A percentile compares a stretch with the other conserved stretches of the same genome.
Evolutionary conservation across 73 alveolate genomes (phyloP).

Genomic region (Paramecium biaurelia): DNA sequence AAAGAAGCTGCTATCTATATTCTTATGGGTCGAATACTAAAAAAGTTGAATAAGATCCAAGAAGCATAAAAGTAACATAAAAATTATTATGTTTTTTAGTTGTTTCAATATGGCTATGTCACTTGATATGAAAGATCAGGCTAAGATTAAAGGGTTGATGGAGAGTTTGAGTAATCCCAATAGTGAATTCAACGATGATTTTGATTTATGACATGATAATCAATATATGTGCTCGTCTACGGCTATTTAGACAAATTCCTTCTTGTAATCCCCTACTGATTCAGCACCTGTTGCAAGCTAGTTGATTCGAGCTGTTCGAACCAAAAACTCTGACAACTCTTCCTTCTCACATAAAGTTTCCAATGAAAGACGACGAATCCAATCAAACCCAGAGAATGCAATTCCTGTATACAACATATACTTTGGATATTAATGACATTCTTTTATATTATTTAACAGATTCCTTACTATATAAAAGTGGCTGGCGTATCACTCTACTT

Average conservation of each 20-base stretch:
- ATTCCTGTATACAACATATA: not conserved
- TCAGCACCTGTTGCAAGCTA: not conserved
- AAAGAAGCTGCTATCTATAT: constrained; percentile 94
- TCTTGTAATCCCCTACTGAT: not conserved
- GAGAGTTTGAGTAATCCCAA: constrained; percentile 16
- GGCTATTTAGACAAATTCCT: not conserved
- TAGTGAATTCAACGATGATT: constrained; percentile 43
- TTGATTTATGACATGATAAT: constrained; percentile 38
- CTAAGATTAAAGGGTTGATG: constrained; percentile 36
- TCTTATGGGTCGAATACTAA: constrained; percentile 87
- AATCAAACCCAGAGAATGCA: not conserved
- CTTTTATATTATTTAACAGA: not conserved
- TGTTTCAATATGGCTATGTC: constrained; percentile 35
- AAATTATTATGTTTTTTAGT: not conserved
- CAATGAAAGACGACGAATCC: not conserved
- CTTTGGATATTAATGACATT: not conserved
- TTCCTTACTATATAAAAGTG: not conserved
- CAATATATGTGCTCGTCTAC: constrained; percentile 37
- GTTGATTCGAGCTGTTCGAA: not conserved
- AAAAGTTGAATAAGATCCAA: constrained; percentile 76
- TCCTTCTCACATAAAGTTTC: not conserved
- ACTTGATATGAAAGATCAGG: constrained; percentile 5
- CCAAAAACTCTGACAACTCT: not conserved
- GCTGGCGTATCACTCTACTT: not conserved
- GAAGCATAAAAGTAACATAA: constrained; percentile 82